Conservation (phyloP, 2,329 filamentous ascomycete species). For the Cytospora leucostoma region DNA sequence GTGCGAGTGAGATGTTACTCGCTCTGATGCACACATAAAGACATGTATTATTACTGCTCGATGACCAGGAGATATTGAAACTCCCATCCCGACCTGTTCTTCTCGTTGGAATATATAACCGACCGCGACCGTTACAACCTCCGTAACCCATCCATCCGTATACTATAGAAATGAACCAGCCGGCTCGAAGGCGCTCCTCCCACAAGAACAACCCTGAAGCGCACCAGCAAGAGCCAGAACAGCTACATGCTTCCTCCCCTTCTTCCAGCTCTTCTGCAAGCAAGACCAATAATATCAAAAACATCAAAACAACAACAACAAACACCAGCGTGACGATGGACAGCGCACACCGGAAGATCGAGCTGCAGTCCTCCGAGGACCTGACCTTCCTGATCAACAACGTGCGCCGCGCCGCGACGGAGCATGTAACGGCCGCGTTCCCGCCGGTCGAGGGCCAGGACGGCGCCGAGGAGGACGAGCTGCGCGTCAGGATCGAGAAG, state of each 20-base stretch:
- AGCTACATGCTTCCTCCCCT: not conserved
- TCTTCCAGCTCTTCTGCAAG: conserved; percentile 5
- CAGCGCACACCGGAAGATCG: conserved; percentile 69
- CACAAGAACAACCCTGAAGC: conserved; percentile 19
- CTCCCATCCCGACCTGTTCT: too few relatives aligned
- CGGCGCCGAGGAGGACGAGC: conserved; percentile 52
- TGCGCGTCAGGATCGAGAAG: conserved; percentile 60
- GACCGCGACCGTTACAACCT: not conserved
- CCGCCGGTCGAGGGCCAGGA: conserved; percentile 58
- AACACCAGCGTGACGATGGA: conserved; percentile 34
- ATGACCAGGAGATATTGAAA: too few relatives aligned
- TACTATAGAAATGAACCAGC: conserved; percentile 24
- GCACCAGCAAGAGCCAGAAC: conserved; percentile 6
- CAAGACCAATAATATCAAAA: conserved; percentile 8
- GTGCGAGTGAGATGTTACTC: too few relatives aligned
- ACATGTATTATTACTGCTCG: too few relatives aligned
- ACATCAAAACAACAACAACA: conserved; percentile 2
- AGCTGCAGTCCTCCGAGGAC: conserved; percentile 76
- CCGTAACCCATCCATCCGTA: not conserved
- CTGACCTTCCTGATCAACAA: conserved; percentile 70
- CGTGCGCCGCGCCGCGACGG: conserved; percentile 66
- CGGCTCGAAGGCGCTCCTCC: conserved; percentile 27
- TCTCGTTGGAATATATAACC: too few relatives aligned
- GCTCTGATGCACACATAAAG: too few relatives aligned
- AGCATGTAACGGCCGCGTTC: conserved; percentile 68